phyloP scores from a whole-genome alignment of 257 asterid species.

The Solanum peruvianum region DNA sequence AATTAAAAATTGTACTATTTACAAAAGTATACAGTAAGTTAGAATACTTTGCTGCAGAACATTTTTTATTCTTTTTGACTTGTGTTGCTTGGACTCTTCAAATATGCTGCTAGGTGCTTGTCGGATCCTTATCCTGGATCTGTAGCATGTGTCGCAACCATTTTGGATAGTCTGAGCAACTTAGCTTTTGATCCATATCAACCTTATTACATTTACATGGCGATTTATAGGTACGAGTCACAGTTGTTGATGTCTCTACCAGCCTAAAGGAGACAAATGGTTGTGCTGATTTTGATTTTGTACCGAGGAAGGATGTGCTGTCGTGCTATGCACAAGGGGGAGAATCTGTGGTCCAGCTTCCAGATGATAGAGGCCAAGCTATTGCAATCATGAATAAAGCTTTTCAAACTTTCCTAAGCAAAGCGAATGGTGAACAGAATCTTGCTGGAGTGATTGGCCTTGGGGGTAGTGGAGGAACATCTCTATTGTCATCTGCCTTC shows the following conservation, averaged over 20 bases:
- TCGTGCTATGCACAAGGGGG: constrained; percentile 27
- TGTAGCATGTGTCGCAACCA: background rate
- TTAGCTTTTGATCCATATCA: background rate
- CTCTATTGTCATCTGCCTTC: constrained; percentile 74
- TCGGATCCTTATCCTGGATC: background rate
- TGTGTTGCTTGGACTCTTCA: background rate
- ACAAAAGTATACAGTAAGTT: background rate
- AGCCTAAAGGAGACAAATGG: constrained; percentile 25
- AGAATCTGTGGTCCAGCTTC: constrained; percentile 27
- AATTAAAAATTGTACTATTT: background rate
- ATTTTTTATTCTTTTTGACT: too few relatives aligned
- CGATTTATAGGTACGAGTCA: constrained; percentile 46
- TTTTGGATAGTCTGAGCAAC: background rate
- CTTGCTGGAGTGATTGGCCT: constrained; percentile 82
- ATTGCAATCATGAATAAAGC: constrained; percentile 55
- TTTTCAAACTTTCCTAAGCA: constrained; percentile 36
- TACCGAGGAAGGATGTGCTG: constrained; percentile 58
- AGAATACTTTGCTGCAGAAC: background rate
- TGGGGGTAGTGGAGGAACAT: constrained; percentile 98
- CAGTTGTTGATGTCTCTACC: constrained; percentile 69
- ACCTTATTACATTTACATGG: background rate
- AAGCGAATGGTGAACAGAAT: constrained; percentile 21
- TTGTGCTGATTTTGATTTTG: constrained; percentile 53
- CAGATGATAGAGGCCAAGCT: constrained; percentile 81
- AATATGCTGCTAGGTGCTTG: background rate